These are phyloP conservation scores for Albophoma yamanashiensis DNA, from an alignment of 2,329 filamentous ascomycete genomes.

Conservation along the genomic window DNA sequence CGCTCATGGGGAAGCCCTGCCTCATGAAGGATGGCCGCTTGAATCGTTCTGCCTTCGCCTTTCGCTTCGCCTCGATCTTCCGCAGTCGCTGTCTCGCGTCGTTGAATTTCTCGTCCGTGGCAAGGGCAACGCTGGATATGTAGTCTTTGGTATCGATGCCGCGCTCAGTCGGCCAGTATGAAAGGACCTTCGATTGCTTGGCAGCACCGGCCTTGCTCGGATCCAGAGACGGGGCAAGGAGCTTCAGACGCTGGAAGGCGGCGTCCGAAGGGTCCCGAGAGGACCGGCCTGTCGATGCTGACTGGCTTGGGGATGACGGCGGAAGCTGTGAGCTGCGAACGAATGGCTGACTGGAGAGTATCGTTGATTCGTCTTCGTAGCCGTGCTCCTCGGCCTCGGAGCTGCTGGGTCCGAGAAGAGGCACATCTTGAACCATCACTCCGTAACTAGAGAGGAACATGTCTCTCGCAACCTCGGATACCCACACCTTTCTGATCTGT, in stretches of 20 bases:
- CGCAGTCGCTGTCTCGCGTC: constrained; percentile 21
- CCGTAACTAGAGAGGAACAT: constrained; percentile 23
- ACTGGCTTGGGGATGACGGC: constrained; percentile 8
- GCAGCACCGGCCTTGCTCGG: constrained; percentile 13
- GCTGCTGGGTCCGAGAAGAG: constrained; percentile 14
- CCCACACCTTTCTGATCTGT: constrained; percentile 13
- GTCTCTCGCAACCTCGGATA: constrained; percentile 21
- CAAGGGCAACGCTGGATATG: constrained; percentile 25
- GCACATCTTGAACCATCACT: constrained; percentile 21
- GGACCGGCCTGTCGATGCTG: constrained; percentile 1
- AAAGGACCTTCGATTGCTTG: constrained; percentile 19
- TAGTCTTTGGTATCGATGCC: constrained; percentile 24
- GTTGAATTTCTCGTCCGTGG: constrained; percentile 23
- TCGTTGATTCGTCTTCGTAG: constrained; percentile 2
- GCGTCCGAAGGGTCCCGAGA: constrained; percentile 11
- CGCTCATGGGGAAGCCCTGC: constrained; percentile 9
- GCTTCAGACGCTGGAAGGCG: constrained; percentile 21
- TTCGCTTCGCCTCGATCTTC: constrained; percentile 21
- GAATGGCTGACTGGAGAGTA: neutral
- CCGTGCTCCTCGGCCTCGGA: neutral
- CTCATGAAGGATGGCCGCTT: constrained; percentile 18
- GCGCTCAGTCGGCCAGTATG: constrained; percentile 27
- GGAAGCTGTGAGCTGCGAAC: neutral
- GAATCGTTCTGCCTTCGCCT: constrained; percentile 22
- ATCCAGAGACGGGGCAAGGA: constrained; percentile 20